Evolutionary conservation across 805 yeast genomes (phyloP).

Genomic region (Teunomyces panamensis): DNA sequence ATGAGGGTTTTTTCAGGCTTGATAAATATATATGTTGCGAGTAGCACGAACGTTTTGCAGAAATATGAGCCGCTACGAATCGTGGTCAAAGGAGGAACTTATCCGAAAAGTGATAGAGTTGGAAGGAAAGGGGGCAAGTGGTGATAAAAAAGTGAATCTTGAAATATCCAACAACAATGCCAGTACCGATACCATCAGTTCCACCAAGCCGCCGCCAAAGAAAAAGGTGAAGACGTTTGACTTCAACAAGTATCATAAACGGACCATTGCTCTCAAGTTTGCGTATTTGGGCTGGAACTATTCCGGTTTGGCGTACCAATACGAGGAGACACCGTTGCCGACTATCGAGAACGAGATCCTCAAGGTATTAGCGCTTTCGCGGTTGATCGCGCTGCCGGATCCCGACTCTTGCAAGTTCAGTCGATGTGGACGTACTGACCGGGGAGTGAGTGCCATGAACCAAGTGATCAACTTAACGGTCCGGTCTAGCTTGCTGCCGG

Average conservation of each 20-base stretch:
- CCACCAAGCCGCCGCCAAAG: slow-evolving; percentile 7
- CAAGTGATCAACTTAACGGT: slow-evolving; percentile 84
- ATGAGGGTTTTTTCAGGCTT: slow-evolving; percentile 1
- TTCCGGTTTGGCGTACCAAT: slow-evolving; percentile 84
- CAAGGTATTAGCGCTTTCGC: slow-evolving; percentile 66
- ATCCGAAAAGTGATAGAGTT: slow-evolving; percentile 54
- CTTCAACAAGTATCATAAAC: slow-evolving; percentile 55
- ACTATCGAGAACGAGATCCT: slow-evolving; percentile 82
- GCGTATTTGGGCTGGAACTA: slow-evolving; percentile 94
- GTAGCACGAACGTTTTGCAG: neutral
- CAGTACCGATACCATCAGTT: neutral
- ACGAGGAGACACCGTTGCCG: slow-evolving; percentile 71
- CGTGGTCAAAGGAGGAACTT: slow-evolving; percentile 67
- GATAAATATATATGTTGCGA: slow-evolving; percentile 9
- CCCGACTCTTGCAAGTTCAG: slow-evolving; percentile 70
- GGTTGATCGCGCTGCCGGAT: slow-evolving; percentile 57
- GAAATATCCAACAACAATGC: neutral
- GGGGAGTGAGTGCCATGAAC: slow-evolving; percentile 95
- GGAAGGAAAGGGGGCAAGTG: slow-evolving; percentile 31
- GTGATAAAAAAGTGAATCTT: too few species aligned
- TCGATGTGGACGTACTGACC: slow-evolving; percentile 92
- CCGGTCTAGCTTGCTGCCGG: slow-evolving; percentile 62
- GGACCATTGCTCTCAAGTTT: slow-evolving; percentile 78
- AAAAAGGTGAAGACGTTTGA: slow-evolving; percentile 52
- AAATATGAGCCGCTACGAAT: slow-evolving; percentile 36